These are phyloP conservation scores for Mycosphaerella arachidis DNA, from an alignment of 2,329 filamentous ascomycete genomes.

Conservation along the genomic window DNA sequence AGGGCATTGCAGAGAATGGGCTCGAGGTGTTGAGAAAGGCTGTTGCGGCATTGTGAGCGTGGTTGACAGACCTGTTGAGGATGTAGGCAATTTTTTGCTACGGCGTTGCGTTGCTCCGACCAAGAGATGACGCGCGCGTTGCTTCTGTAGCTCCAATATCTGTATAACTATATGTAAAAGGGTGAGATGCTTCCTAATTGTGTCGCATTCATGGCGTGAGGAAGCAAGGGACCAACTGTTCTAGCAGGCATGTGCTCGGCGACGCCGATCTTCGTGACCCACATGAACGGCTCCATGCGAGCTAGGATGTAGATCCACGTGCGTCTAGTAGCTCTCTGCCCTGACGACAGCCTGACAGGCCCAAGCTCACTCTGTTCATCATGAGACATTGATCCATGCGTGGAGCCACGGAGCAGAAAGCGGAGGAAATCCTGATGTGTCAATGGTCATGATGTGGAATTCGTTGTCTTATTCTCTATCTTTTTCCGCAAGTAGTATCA, in stretches of 20 bases:
- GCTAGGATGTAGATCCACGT: background rate
- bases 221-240: background rate
- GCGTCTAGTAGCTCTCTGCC: background rate
- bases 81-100: background rate
- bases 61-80: background rate
- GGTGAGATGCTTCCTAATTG: background rate
- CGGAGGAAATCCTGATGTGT: no score
- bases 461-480: background rate
- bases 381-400: background rate
- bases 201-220: background rate
- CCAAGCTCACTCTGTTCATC: background rate
- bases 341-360: background rate
- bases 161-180: background rate
- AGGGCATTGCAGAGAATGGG: slow-evolving; percentile 44
- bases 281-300: background rate
- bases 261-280: background rate
- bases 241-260: background rate
- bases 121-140: background rate
- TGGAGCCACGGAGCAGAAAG: background rate
- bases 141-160: background rate
- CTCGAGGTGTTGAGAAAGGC: slow-evolving; percentile 55
- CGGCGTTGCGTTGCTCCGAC: background rate
- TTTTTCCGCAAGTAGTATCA: background rate
- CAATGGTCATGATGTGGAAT: no score
- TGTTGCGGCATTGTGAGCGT: slow-evolving; percentile 49